phyloP scores from a whole-genome alignment of 2,329 filamentous ascomycete genomes.

The Nemania sp. region DNA sequence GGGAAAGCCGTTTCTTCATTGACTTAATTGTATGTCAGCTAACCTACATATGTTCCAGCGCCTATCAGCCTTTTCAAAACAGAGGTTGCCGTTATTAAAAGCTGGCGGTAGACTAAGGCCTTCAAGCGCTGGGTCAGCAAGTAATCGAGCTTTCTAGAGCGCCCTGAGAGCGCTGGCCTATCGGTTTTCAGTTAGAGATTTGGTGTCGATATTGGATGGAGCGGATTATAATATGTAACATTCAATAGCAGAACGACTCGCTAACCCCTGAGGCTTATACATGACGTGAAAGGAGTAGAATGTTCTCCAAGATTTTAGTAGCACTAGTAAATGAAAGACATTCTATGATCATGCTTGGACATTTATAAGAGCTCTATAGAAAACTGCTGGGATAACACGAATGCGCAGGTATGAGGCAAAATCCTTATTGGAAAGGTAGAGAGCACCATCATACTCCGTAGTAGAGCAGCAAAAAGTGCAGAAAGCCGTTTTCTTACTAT shows the following conservation, averaged over 20 bases:
- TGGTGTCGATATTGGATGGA: constrained; percentile 84
- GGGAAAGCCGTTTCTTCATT: too few species aligned
- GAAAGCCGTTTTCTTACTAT: constrained; percentile 77
- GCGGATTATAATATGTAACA: constrained; percentile 91
- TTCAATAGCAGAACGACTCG: constrained; percentile 75
- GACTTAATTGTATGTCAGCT: too few species aligned
- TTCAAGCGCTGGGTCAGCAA: constrained; percentile 77
- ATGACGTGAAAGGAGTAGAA: constrained; percentile 91
- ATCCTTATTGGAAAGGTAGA: constrained; percentile 54
- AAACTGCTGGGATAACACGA: constrained; percentile 74
- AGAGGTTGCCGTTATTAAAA: constrained; percentile 80
- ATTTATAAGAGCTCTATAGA: constrained; percentile 77
- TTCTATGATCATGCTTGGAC: constrained; percentile 68
- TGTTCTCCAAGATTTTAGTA: constrained; percentile 77
- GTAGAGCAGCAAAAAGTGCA: constrained; percentile 87
- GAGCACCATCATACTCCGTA: constrained; percentile 68
- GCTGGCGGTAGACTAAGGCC: constrained; percentile 90
- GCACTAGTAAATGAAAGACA: constrained; percentile 69
- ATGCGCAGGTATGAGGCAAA: constrained; percentile 61
- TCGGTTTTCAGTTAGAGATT: constrained; percentile 86
- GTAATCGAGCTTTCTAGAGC: constrained; percentile 91
- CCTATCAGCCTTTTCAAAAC: constrained; percentile 92
- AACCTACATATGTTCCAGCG: too few species aligned
- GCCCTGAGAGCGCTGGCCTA: constrained; percentile 79
- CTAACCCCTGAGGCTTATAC: constrained; percentile 82